Evolutionary conservation across 371 early-diverging fungal genomes (phyloP).

Genomic region (Encephalitozoon hellem): DNA sequence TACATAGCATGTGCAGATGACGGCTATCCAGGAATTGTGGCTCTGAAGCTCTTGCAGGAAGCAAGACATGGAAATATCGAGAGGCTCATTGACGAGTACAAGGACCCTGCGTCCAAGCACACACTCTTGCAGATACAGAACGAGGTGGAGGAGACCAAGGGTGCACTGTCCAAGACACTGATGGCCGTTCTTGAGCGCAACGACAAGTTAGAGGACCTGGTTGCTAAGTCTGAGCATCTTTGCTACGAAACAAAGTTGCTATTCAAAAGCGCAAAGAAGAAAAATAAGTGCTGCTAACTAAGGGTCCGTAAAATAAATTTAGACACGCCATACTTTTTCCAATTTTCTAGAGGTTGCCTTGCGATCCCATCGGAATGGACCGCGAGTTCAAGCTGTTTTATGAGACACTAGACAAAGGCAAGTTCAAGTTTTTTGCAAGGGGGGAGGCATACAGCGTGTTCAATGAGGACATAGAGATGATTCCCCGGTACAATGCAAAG

Average conservation of each 20-base stretch:
- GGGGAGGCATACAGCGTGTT: conserved; percentile 26
- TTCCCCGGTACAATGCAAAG: neutral
- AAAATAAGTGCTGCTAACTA: conserved; percentile 78
- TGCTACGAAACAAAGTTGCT: conserved; percentile 83
- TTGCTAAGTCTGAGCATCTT: conserved; percentile 75
- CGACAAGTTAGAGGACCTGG: conserved; percentile 84
- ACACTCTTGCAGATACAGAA: conserved; percentile 82
- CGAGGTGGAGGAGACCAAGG: conserved; percentile 91
- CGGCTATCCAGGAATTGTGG: conserved; percentile 47
- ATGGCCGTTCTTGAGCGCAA: conserved; percentile 84
- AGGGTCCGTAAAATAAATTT: neutral
- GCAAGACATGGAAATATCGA: conserved; percentile 25
- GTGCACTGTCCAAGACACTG: conserved; percentile 83
- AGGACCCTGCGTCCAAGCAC: conserved; percentile 63
- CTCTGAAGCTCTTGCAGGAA: conserved; percentile 46
- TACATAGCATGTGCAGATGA: conserved; percentile 33
- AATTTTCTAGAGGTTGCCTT: neutral
- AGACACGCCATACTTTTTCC: neutral
- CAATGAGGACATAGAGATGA: conserved; percentile 13
- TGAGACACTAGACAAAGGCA: neutral
- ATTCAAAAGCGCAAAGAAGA: conserved; percentile 91
- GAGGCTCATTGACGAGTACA: conserved; percentile 54
- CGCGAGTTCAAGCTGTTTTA: conserved; percentile 28
- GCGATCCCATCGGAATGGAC: neutral
- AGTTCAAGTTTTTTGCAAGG: conserved; percentile 40